Conservation (phyloP, 306 rosid genomes). For the Prinsepia uniflora region DNA sequence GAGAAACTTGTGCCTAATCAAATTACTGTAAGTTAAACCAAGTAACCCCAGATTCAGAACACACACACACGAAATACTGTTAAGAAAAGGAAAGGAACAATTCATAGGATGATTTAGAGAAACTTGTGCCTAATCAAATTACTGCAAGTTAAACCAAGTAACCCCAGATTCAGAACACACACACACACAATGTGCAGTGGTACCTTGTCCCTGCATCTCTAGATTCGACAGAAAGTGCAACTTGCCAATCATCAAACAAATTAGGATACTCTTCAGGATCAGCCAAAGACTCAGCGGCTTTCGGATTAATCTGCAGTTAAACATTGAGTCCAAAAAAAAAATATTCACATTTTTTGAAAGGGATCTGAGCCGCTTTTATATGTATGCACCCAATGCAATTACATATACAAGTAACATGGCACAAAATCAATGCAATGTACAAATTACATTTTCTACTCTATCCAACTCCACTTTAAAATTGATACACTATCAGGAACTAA, state of each 20-base stretch:
- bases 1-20: conserved; percentile 1
- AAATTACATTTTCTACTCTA: too few species aligned
- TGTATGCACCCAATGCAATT: not conserved
- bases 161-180: not conserved
- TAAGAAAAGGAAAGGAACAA: not conserved
- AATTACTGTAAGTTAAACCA: not conserved
- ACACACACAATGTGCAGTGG: not conserved
- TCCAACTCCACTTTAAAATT: too few species aligned
- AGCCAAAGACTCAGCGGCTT: conserved; percentile 97
- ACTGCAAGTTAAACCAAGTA: not conserved
- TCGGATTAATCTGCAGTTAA: conserved; percentile 67
- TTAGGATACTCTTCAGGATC: conserved; percentile 99
- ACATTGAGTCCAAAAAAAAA: conserved; percentile 7
- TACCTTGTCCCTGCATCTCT: conserved; percentile 68
- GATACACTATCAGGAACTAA: too few species aligned
- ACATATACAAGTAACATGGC: not conserved
- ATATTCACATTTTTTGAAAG: too few species aligned
- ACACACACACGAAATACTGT: not conserved
- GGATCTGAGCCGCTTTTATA: not conserved
- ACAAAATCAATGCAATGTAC: too few species aligned
- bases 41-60: not conserved
- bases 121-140: not conserved
- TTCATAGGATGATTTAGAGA: not conserved
- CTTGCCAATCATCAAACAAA: conserved; percentile 94
- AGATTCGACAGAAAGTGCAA: conserved; percentile 90